Percentiles rank a stretch among this genome's conserved stretches.
These are phyloP conservation scores for Rubia yunnanensis DNA, from an alignment of 257 asterid genomes.

Conservation along the genomic window DNA sequence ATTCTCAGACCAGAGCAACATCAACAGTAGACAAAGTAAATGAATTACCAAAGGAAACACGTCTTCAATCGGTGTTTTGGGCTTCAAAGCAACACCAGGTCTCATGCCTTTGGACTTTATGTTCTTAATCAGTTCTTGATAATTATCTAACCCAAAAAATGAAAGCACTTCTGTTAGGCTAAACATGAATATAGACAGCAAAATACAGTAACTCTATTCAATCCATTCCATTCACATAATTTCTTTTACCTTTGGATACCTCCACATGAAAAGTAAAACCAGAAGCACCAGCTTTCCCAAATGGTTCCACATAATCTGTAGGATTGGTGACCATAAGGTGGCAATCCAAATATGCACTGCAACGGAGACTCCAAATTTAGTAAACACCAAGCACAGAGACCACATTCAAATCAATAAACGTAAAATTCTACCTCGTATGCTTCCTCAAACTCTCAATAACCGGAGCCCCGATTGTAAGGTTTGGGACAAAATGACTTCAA, in stretches of 20 bases:
- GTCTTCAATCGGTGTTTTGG: constrained; percentile 78
- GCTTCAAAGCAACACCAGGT: constrained; percentile 80
- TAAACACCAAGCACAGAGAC: no score
- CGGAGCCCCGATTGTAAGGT: constrained; percentile 89
- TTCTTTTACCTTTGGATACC: constrained; percentile 54
- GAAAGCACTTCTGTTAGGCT: neutral
- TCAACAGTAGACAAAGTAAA: neutral
- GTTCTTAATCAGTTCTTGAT: constrained; percentile 65
- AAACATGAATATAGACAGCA: neutral
- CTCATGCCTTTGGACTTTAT: constrained; percentile 89
- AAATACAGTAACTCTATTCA: neutral
- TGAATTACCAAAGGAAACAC: constrained; percentile 68
- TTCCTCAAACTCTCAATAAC: constrained; percentile 81
- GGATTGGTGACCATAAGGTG: constrained; percentile 97
- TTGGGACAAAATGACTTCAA: constrained; percentile 83
- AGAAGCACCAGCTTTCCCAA: constrained; percentile 85
- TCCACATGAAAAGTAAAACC: constrained; percentile 93
- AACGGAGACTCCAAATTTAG: neutral
- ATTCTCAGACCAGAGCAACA: neutral
- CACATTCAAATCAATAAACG: neutral
- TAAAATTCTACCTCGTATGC: constrained; percentile 55
- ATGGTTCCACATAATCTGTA: constrained; percentile 72
- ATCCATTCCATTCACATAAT: neutral
- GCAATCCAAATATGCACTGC: constrained; percentile 88
- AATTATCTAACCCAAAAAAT: constrained; percentile 46